Conservation (phyloP, 169 alveolate genomes). For the Eimeria necatrix region DNA sequence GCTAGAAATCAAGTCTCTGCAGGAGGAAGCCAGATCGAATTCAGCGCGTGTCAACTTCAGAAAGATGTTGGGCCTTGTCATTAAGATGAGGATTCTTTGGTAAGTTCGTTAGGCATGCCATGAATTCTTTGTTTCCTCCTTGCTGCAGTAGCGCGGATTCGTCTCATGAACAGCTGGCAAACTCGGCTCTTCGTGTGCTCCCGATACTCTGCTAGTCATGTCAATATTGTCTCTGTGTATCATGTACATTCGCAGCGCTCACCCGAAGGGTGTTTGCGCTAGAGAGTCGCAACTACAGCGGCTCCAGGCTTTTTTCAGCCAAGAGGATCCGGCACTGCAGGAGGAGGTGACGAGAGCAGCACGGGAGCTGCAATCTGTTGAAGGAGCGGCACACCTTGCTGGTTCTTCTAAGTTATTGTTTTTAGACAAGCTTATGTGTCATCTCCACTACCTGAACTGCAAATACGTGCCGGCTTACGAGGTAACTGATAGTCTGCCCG, state of each 20-base stretch:
- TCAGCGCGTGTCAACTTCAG: conserved; percentile 77
- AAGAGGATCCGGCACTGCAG: conserved; percentile 71
- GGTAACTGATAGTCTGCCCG: conserved; percentile 67
- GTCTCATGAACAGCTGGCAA: no score
- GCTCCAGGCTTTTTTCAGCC: conserved; percentile 78
- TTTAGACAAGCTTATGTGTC: conserved; percentile 93
- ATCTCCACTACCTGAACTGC: conserved; percentile 86
- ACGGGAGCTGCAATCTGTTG: conserved; percentile 79
- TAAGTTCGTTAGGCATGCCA: conserved; percentile 82
- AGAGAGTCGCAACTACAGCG: conserved; percentile 77
- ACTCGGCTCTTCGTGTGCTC: no score
- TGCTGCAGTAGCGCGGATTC: no score
- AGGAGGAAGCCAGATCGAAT: conserved; percentile 85
- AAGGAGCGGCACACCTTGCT: conserved; percentile 91
- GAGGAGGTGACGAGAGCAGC: conserved; percentile 84
- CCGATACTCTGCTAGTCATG: not conserved
- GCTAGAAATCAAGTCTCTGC: conserved; percentile 53
- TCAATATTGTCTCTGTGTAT: not conserved
- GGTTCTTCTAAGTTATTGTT: conserved; percentile 92
- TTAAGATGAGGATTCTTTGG: conserved; percentile 94
- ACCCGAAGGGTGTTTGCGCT: conserved; percentile 79
- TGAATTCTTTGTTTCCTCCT: conserved; percentile 8
- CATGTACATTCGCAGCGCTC: conserved; percentile 53
- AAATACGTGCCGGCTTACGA: conserved; percentile 87
- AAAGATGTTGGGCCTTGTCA: conserved; percentile 92